Evolutionary conservation across 345 rosid genomes (phyloP).

Genomic region (Populus tremula): DNA sequence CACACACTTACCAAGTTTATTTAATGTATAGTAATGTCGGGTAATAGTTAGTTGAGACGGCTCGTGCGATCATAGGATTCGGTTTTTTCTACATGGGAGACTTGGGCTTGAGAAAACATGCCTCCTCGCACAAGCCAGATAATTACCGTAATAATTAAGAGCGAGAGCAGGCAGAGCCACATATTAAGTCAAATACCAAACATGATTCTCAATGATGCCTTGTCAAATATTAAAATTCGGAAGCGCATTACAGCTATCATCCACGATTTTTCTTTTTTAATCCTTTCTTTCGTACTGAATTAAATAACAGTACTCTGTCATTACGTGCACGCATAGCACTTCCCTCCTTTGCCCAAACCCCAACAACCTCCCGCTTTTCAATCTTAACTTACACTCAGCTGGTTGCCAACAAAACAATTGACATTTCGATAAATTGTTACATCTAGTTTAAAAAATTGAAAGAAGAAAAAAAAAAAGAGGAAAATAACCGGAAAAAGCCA

Average conservation of each 20-base stretch:
- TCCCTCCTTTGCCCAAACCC: conserved; percentile 16
- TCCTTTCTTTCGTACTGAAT: background rate
- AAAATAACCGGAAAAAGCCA: conserved; percentile 35
- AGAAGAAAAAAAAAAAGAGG: background rate
- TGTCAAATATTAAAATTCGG: background rate
- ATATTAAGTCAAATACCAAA: background rate
- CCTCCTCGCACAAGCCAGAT: background rate
- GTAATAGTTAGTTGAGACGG: background rate
- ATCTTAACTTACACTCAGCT: too few species aligned
- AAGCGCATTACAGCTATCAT: conserved; percentile 37
- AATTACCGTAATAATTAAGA: background rate
- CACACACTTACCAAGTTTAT: background rate
- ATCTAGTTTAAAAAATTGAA: background rate
- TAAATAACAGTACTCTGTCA: conserved; percentile 12
- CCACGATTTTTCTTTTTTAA: background rate
- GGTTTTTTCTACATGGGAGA: background rate
- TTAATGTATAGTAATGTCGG: background rate
- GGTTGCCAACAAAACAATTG: too few species aligned
- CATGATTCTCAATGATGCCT: conserved; percentile 5
- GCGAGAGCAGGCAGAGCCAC: background rate
- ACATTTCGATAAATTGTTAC: too few species aligned
- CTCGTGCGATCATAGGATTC: background rate
- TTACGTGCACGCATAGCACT: conserved; percentile 41
- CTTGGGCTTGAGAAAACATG: background rate
- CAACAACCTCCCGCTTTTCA: background rate